These are phyloP conservation scores for Trichoderma polysporum DNA, from an alignment of 2,329 filamentous ascomycete species.

Conservation along the genomic window DNA sequence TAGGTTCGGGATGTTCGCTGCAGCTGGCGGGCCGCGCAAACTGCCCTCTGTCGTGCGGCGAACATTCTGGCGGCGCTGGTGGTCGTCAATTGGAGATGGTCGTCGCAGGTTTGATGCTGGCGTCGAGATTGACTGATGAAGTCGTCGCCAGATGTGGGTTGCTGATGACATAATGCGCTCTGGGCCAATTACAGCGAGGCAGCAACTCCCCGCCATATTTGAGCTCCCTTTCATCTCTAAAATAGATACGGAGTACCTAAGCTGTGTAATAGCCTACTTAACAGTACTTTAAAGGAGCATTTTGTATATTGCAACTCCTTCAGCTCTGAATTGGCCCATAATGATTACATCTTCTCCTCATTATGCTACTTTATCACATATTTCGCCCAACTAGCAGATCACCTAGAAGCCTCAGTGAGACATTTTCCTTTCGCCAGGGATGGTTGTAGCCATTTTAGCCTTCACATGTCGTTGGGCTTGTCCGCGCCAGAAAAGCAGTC, in stretches of 20 bases:
- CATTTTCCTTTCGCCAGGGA: neutral
- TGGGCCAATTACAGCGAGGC: slow-evolving; percentile 11
- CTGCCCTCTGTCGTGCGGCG: slow-evolving; percentile 47
- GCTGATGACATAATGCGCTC: slow-evolving; percentile 16
- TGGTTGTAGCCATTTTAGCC: neutral
- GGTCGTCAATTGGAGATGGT: slow-evolving; percentile 36
- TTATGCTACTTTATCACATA: neutral
- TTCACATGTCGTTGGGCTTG: neutral
- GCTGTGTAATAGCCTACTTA: neutral
- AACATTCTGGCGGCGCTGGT: slow-evolving; percentile 38
- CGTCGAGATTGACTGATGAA: slow-evolving; percentile 26
- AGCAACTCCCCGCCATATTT: neutral
- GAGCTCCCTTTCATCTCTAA: neutral
- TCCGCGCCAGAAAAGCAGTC: neutral
- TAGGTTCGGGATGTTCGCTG: slow-evolving; percentile 48
- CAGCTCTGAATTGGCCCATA: neutral
- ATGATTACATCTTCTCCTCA: neutral
- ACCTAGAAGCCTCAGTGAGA: neutral
- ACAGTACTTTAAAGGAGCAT: neutral
- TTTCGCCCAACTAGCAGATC: neutral
- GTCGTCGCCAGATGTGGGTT: slow-evolving; percentile 20
- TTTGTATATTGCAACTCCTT: neutral
- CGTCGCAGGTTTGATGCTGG: slow-evolving; percentile 20
- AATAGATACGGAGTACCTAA: too few relatives aligned
- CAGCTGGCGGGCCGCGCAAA: slow-evolving; percentile 38